phyloP scores from a whole-genome alignment of 306 rosid genomes.

The Alnus glutinosa region DNA sequence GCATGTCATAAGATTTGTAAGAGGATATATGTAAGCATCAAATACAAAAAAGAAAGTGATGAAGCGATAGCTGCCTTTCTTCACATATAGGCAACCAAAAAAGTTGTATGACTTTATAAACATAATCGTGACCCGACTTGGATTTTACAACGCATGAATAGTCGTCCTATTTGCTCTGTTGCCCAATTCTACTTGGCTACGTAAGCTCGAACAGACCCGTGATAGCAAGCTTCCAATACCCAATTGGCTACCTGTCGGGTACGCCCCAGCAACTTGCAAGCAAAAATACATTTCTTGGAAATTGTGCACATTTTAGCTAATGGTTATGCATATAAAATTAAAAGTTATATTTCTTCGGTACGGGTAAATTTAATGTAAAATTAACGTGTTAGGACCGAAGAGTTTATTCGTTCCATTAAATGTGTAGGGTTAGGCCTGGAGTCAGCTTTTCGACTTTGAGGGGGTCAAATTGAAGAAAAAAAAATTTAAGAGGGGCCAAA shows the following conservation, averaged over 20 bases:
- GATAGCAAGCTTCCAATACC: not conserved
- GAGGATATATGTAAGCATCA: slow-evolving; percentile 1
- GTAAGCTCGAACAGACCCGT: slow-evolving; percentile 19
- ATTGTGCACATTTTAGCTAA: not conserved
- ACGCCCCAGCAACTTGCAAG: not conserved
- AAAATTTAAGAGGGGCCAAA: too few species aligned
- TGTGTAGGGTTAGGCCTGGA: too few species aligned
- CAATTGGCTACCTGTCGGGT: slow-evolving; percentile 1
- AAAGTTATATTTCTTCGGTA: too few species aligned
- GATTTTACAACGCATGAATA: not conserved
- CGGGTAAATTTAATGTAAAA: too few species aligned
- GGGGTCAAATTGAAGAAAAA: too few species aligned
- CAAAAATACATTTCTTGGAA: not conserved
- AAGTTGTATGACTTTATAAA: not conserved
- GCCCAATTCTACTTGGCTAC: slow-evolving; percentile 25
- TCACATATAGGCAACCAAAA: slow-evolving; percentile 25
- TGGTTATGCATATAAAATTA: too few species aligned
- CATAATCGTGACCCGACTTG: slow-evolving; percentile 4
- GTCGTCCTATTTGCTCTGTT: not conserved
- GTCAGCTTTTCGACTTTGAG: too few species aligned
- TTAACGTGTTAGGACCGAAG: too few species aligned
- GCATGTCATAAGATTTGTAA: slow-evolving; percentile 6
- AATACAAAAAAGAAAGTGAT: not conserved
- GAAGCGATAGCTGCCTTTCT: slow-evolving; percentile 30
- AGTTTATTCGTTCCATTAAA: too few species aligned